phyloP scores from a whole-genome alignment of 306 rosid species.

The Vachellia collinsii region DNA sequence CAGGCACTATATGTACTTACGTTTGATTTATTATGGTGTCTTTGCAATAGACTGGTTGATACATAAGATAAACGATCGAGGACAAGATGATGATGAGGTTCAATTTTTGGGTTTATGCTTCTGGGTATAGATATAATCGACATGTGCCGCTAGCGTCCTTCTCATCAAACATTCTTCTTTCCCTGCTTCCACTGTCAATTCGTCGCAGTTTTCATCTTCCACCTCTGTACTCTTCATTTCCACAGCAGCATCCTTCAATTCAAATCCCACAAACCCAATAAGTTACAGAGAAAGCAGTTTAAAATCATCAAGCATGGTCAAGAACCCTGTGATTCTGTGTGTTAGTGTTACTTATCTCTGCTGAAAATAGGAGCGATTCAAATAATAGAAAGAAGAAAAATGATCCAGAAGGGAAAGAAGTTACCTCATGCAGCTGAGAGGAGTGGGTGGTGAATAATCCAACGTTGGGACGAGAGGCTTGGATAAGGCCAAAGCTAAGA shows the following conservation, averaged over 20 bases:
- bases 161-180: constrained; percentile 70
- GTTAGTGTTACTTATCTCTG: background rate
- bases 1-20: background rate
- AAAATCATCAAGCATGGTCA: background rate
- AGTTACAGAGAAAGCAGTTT: background rate
- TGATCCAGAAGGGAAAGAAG: background rate
- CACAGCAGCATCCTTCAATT: constrained; percentile 41
- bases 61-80: background rate
- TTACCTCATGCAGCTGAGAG: constrained; percentile 44
- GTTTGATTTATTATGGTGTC: background rate
- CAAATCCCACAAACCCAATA: constrained; percentile 17
- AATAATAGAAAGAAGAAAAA: background rate
- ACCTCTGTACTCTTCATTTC: constrained; percentile 27
- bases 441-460: constrained; percentile 5
- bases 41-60: background rate
- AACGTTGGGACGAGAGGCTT: constrained; percentile 46
- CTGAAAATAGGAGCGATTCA: background rate
- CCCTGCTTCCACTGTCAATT: constrained; percentile 21
- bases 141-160: constrained; percentile 70
- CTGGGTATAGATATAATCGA: constrained; percentile 78
- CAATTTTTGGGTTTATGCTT: constrained; percentile 48
- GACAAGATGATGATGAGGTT: background rate
- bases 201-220: constrained; percentile 59
- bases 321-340: background rate
- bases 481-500: constrained; percentile 48